Evolutionary conservation across 257 asterid species (phyloP).

Genomic region (Nyctanthes arbortristis): DNA sequence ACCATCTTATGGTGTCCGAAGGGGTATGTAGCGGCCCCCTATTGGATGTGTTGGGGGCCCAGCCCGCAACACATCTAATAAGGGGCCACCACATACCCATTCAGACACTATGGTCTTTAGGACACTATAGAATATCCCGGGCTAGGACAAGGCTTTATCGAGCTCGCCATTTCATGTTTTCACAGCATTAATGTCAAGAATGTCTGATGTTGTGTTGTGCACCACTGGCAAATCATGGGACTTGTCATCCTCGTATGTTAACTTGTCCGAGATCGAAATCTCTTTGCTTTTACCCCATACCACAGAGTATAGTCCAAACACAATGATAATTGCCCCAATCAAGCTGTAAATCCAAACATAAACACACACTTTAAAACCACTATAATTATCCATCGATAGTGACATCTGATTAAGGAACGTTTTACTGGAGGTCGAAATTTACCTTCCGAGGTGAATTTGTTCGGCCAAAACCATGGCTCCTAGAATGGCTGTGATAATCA

Average conservation of each 20-base stretch:
- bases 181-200: conserved; percentile 10
- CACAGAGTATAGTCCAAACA: conserved; percentile 72
- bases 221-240: conserved; percentile 40
- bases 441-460: conserved; percentile 92
- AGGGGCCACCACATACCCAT: too few species aligned
- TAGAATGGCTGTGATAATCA: conserved; percentile 80
- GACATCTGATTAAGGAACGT: not conserved
- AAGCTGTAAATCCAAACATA: conserved; percentile 40
- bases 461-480: conserved; percentile 74
- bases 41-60: too few species aligned
- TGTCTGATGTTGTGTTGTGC: conserved; percentile 21
- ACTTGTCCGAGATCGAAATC: conserved; percentile 23
- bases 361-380: not conserved
- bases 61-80: too few species aligned
- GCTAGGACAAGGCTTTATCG: too few species aligned
- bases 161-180: too few species aligned
- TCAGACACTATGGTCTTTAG: too few species aligned
- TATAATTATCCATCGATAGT: not conserved
- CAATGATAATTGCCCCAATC: conserved; percentile 76
- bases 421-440: not conserved
- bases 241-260: conserved; percentile 28
- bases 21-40: too few species aligned
- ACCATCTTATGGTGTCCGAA: too few species aligned
- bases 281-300: conserved; percentile 95
- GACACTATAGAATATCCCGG: too few species aligned